Conservation (phyloP, 2,329 filamentous ascomycete species). For the Botrytis paeoniae region DNA sequence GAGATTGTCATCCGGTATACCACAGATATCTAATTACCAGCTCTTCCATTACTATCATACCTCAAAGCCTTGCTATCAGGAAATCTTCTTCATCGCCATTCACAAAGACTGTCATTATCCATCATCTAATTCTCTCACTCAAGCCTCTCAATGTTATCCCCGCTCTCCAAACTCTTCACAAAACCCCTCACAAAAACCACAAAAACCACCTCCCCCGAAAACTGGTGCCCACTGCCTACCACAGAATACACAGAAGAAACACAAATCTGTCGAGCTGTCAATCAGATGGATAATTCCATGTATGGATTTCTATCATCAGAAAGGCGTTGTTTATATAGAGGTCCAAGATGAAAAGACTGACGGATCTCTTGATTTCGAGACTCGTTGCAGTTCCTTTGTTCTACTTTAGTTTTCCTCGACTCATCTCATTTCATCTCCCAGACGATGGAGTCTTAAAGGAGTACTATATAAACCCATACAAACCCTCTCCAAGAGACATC, state of each 20-base stretch:
- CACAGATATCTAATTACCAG: not conserved
- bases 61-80: fast-evolving
- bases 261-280: no score
- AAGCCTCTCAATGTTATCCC: no score
- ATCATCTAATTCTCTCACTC: not conserved
- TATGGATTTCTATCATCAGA: not conserved
- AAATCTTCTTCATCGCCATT: not conserved
- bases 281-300: no score
- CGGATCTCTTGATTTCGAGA: fast-evolving
- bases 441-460: fast-evolving
- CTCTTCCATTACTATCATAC: not conserved
- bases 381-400: no score
- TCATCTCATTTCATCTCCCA: no score
- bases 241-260: not conserved
- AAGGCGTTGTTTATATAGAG: not conserved
- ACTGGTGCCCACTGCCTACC: fast-evolving
- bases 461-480: not conserved
- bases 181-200: fast-evolving
- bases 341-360: not conserved
- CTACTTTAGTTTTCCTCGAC: no score
- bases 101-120: no score
- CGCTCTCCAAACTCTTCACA: no score
- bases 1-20: not conserved
- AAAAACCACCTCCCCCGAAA: not conserved
- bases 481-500: not conserved